Evolutionary conservation across 116 monocot genomes (phyloP), one percentile per base, ranked within the genome.

Genomic region (Trichopus zeylanicus): DNA sequence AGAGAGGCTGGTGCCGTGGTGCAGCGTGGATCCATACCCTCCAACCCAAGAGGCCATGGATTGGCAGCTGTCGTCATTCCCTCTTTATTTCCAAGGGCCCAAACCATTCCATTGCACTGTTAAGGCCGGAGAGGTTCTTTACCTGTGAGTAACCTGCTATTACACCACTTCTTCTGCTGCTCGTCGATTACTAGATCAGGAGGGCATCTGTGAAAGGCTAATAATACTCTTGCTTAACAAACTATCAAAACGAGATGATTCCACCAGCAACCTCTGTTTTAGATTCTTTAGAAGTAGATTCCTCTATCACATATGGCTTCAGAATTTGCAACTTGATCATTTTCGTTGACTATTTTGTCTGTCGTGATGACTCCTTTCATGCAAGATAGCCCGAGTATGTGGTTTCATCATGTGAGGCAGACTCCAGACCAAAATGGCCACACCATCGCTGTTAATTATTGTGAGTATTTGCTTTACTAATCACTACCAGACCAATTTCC

Each of bases 401-500:
- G 94, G 94, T 94, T 86, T 73, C 94, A 94, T 72, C 89, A 89
- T 61, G 94, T 94, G 19, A 80, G 75, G 19, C 89, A 94, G 60
- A 80, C 80, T 15, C 89, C 93, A 0, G 89, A 86, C 51, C 26
- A 64, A 55, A 86, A 68, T 55, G 89, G 89, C 9, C 70, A 73
- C 47, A 71, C 80, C 47, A 94, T 94, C 46, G 89, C 94, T 24
- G 70, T 89, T 48, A 94, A 94, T 57, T 94, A 89, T 64, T 94
- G 92, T 91, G 33, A 63, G 81, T 67, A 21, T 18, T 22, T 15
- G n/a, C n/a, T n/a, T n/a, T n/a, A n/a, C n/a, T n/a, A n/a, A n/a
- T n/a, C n/a, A n/a, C n/a, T n/a, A n/a, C n/a, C n/a, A n/a, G n/a
- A n/a, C n/a, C n/a, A n/a, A n/a, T n/a, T n/a, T n/a, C n/a, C n/a